Percentiles rank a stretch among this genome's conserved stretches.
Evolutionary conservation across 805 yeast species (phyloP).

Genomic region (Lipomyces orientalis): DNA sequence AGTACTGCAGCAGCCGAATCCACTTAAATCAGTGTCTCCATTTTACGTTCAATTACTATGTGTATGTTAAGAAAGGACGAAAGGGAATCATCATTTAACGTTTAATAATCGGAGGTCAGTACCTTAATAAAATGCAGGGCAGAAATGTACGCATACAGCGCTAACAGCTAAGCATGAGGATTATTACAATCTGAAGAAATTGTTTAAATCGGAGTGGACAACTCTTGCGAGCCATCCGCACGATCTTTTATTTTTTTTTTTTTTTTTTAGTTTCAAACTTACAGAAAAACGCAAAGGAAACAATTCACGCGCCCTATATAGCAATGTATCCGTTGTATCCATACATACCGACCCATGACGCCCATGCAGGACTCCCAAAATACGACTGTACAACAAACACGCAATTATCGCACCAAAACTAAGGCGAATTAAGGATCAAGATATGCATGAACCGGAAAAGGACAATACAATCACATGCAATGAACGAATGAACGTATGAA

Average conservation of each 20-base stretch:
- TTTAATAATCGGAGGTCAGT: too few species aligned
- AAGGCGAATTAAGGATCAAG: neutral
- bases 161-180: too few species aligned
- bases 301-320: neutral
- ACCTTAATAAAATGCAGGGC: too few species aligned
- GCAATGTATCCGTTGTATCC: neutral
- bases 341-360: neutral
- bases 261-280: neutral
- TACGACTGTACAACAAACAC: neutral
- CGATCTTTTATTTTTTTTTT: neutral
- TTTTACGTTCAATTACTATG: too few species aligned
- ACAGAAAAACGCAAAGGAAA: neutral
- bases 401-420: neutral
- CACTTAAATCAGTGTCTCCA: too few species aligned
- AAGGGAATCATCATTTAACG: too few species aligned
- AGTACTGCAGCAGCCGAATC: too few species aligned
- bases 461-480: neutral
- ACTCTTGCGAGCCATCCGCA: neutral
- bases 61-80: too few species aligned
- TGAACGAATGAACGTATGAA: neutral
- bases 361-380: neutral
- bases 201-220: neutral
- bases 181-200: too few species aligned
- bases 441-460: neutral
- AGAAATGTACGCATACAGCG: too few species aligned